Conservation (phyloP, 352 stramenopile genomes). For the Globisporangium spinosum region DNA sequence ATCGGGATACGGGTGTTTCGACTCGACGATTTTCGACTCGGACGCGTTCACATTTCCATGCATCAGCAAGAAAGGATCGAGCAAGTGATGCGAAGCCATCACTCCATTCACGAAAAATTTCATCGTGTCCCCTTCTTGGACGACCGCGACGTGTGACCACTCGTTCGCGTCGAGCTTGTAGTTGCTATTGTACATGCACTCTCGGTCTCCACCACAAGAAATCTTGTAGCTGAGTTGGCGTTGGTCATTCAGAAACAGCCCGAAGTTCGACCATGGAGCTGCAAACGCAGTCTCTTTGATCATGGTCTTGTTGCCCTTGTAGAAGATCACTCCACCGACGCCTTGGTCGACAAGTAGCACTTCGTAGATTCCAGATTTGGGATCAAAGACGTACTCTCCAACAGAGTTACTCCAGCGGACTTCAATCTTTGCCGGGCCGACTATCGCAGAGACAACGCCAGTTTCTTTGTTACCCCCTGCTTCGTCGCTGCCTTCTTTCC, state of each 20-base stretch:
- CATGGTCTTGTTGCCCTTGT: constrained; percentile 65
- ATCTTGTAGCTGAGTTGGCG: constrained; percentile 68
- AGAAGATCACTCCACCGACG: constrained; percentile 60
- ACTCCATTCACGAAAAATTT: constrained; percentile 68
- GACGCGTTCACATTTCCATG: constrained; percentile 33
- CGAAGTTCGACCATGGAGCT: constrained; percentile 69
- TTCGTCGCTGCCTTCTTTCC: constrained; percentile 28
- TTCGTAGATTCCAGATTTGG: constrained; percentile 43
- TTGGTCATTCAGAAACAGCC: constrained; percentile 60
- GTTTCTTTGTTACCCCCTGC: constrained; percentile 17
- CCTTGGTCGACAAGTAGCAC: constrained; percentile 52
- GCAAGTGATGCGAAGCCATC: constrained; percentile 53
- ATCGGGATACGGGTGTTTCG: constrained; percentile 47
- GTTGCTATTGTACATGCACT: constrained; percentile 63
- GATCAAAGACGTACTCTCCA: constrained; percentile 49
- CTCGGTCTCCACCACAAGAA: constrained; percentile 47
- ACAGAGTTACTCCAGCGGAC: constrained; percentile 46
- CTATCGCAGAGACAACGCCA: constrained; percentile 49
- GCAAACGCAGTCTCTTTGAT: constrained; percentile 39
- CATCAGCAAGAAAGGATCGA: constrained; percentile 67
- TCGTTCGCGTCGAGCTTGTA: constrained; percentile 53
- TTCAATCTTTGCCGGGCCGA: constrained; percentile 36
- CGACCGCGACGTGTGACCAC: constrained; percentile 66
- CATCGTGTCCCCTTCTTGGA: constrained; percentile 58
- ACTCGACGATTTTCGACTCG: constrained; percentile 61